These are phyloP conservation scores for Elasticomyces elasticus DNA, from an alignment of 495 filamentous ascomycete genomes.

Conservation along the genomic window DNA sequence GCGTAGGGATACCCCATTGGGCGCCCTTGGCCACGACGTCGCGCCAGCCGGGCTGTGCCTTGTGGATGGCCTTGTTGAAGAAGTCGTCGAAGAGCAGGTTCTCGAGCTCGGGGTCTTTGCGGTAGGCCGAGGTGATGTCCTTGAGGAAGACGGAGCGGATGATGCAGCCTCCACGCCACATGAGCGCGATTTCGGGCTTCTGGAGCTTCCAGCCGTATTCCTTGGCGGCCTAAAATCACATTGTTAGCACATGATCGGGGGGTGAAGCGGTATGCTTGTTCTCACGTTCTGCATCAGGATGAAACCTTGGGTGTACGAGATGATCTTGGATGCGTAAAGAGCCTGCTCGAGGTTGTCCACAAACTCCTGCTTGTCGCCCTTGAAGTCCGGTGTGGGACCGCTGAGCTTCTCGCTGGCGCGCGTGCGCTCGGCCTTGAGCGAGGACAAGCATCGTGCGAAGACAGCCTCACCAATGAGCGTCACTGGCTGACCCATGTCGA, in stretches of 20 bases:
- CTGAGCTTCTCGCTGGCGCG: slow-evolving; percentile 69
- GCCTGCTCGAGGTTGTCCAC: slow-evolving; percentile 96
- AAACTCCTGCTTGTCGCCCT: slow-evolving; percentile 84
- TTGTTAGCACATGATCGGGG: slow-evolving; percentile 23
- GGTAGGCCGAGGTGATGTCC: slow-evolving; percentile 96
- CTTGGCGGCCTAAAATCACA: slow-evolving; percentile 70
- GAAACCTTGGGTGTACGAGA: slow-evolving; percentile 98
- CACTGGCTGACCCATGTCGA: slow-evolving; percentile 97
- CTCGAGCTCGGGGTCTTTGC: slow-evolving; percentile 87
- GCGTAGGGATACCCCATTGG: slow-evolving; percentile 86
- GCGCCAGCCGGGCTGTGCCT: slow-evolving; percentile 91
- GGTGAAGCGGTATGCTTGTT: slow-evolving; percentile 3
- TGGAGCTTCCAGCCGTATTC: slow-evolving; percentile 97
- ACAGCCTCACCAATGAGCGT: slow-evolving; percentile 96
- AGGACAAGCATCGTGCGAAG: slow-evolving; percentile 85
- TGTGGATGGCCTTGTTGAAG: slow-evolving; percentile 98
- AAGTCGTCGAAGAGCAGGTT: slow-evolving; percentile 97
- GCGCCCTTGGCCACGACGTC: slow-evolving; percentile 86
- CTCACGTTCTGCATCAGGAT: slow-evolving; percentile 98
- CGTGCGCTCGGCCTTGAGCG: slow-evolving; percentile 85
- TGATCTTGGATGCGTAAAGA: slow-evolving; percentile 98
- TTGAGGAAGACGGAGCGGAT: slow-evolving; percentile 99
- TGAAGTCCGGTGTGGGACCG: slow-evolving; percentile 64
- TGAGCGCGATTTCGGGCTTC: slow-evolving; percentile 98
- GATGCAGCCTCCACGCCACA: slow-evolving; percentile 99